Percentiles rank a stretch among this genome's conserved stretches.
Conservation (phyloP, 2,329 filamentous ascomycete species). For the Sporothrix inflata region DNA sequence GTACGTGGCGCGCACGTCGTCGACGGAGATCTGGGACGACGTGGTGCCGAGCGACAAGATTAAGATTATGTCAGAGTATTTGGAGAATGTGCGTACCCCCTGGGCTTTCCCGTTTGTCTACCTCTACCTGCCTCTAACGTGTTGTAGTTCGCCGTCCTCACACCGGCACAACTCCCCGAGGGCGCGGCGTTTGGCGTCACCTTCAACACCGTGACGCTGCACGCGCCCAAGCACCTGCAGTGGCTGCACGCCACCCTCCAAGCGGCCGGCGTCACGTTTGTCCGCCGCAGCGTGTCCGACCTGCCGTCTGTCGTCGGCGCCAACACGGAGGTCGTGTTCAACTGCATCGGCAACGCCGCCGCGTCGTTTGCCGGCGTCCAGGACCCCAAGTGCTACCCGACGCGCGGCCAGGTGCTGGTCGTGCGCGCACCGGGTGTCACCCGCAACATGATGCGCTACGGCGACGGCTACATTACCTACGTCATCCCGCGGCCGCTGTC, state of each 20-base stretch:
- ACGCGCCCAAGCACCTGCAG: conserved; percentile 45
- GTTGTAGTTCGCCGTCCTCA: conserved; percentile 40
- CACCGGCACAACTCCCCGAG: conserved; percentile 38
- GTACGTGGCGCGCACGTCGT: conserved; percentile 45
- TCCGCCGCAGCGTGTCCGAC: conserved; percentile 38
- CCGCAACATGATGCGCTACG: conserved; percentile 46
- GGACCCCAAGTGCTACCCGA: conserved; percentile 47
- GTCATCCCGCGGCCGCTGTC: conserved; percentile 46
- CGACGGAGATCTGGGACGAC: conserved; percentile 48
- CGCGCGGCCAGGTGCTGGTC: conserved; percentile 47
- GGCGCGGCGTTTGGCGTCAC: conserved; percentile 43
- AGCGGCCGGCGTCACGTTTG: conserved; percentile 41
- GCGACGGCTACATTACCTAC: conserved; percentile 47
- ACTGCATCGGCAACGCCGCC: conserved; percentile 37
- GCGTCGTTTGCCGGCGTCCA: conserved; percentile 42
- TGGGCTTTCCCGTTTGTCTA: too few species aligned
- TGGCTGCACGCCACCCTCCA: conserved; percentile 39
- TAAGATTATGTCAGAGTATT: conserved; percentile 45
- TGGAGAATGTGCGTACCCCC: conserved; percentile 44
- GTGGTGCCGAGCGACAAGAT: conserved; percentile 47
- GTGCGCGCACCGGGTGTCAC: conserved; percentile 41
- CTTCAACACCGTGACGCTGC: conserved; percentile 45
- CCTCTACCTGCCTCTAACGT: too few species aligned
- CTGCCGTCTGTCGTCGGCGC: conserved; percentile 39
- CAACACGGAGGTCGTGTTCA: conserved; percentile 37